Evolutionary conservation across 78 protist species (phyloP), one percentile per base, ranked within the genome.

Genomic region (Corallochytrium limacisporum): DNA sequence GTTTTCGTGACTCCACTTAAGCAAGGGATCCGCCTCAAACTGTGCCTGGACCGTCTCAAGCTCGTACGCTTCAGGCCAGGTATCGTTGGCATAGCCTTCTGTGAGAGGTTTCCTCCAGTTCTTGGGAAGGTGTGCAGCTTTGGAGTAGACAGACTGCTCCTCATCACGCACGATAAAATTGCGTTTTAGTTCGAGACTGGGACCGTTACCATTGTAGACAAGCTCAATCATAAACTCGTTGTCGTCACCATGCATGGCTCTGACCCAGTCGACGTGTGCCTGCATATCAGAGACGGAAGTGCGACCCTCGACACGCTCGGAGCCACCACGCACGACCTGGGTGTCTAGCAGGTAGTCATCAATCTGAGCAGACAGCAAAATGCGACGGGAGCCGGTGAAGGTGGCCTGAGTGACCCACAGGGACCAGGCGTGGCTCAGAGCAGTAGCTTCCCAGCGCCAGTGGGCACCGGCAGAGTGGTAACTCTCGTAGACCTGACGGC

Each of bases 301-400:
- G 20, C 63, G 63, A 13, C 33, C 26, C 44, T 10, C 1, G 31
- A n/a, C 59, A 16, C 72, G 22, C 0, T 66, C 36, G 35, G 20
- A 32, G 8, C 31, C 22, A 7, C 44, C 38, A 31, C 35, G 32
- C 44, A 48, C 43, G 29, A 50, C 28, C 22, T 61, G 35, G 0
- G 72, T 66, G 10, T 31, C 24, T 24, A 66, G 57, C 31, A 66
- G 48, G 35, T 48, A 22, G 22, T 66, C 72, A 66, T 66, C 72
- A 0, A 66, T 28, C n/a, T 66, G 72, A 0, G 72, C 48, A 18
- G 7, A 4, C 38, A 66, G 48, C 5, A 48, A 28, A 9, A 66
- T 15, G 10, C 72, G 49, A 5, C 72, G 6, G 44, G 20, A n/a
- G 12, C 72, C 72, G n/a, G n/a, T n/a, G n/a, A n/a, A n/a, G n/a